Evolutionary conservation across 495 filamentous ascomycete species (phyloP), one percentile per base, ranked within the genome.

Genomic region (Entonaema liquescens): DNA sequence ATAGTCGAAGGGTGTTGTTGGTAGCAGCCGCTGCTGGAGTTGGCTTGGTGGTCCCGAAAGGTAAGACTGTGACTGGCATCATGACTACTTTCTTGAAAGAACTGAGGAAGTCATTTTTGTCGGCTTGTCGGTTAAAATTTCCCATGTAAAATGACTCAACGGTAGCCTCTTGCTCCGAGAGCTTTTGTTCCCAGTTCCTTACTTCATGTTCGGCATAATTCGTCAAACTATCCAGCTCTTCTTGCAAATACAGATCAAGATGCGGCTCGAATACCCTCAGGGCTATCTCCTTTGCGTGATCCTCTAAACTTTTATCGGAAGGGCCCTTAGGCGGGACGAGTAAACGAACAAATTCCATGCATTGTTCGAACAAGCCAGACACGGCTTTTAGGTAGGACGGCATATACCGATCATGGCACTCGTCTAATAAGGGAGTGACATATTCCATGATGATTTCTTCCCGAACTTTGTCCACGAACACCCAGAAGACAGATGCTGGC

Each of bases 71-170:
- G 29, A 98, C 94, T 23, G 96, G 96, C 89, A 97, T 93, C 92
- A 98, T 97, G 69, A 99, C 93, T 9, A 99, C 95, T 75, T 99
- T 98, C 79, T 93, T 98, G 83, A 99, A 99, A 1, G 94, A 96
- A 17, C 89, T 95, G 70, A 99, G 76, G 74, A 99, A 99, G 78
- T 99, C 96, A 49, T 90, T 89, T 78, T 99, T 99, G 75, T 95
- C 96, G 2, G 92, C 95, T 82, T 97, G 93, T 28, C 96, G 88
- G 67, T 93, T 97, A 75, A 98, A 87, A 74, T 92, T 97, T 8
- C 89, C 92, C 94, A 98, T 97, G 79, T 93, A 93, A 74, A 96
- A 95, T 0, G 93, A 94, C 77, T 98, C 95, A 15, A 91, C 92
- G 5, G 91, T 91, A 33, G 93, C 93, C 53, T 97, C 94, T 78